Percentiles rank a stretch among this genome's conserved stretches.
phyloP scores from a whole-genome alignment of 352 stramenopile genomes.

The Poterioochromonas sp. region DNA sequence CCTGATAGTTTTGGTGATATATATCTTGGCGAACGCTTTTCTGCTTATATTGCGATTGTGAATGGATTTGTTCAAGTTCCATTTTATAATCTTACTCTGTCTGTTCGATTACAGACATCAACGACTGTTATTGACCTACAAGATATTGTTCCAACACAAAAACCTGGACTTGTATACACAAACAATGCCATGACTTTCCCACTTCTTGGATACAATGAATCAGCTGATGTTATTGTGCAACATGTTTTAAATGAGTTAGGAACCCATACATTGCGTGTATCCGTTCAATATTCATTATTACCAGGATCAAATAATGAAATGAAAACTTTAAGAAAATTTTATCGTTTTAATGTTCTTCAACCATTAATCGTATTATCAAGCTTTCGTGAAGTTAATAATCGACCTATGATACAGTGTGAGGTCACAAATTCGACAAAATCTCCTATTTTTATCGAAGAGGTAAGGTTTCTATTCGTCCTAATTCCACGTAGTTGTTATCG shows the following conservation, averaged over 20 bases:
- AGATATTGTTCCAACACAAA: background rate
- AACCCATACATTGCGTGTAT: slow-evolving; percentile 27
- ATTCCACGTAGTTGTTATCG: background rate
- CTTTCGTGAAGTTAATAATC: background rate
- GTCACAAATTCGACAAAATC: slow-evolving; percentile 24
- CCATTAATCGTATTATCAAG: slow-evolving; percentile 1
- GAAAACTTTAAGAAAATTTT: slow-evolving; percentile 28
- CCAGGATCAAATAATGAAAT: background rate
- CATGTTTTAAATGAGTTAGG: slow-evolving; percentile 1
- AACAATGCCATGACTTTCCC: background rate
- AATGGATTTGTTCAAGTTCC: slow-evolving; percentile 4
- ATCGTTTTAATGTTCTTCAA: slow-evolving; percentile 26
- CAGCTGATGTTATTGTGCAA: slow-evolving; percentile 14
- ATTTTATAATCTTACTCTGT: slow-evolving; percentile 1
- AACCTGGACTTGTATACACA: background rate
- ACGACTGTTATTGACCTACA: background rate
- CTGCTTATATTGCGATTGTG: slow-evolving; percentile 23
- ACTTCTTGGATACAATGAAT: background rate
- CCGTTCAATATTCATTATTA: slow-evolving; percentile 10
- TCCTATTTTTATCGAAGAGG: slow-evolving; percentile 28
- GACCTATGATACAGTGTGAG: slow-evolving; percentile 21
- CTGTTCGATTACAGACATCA: slow-evolving; percentile 25
- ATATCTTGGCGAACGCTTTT: slow-evolving; percentile 18
- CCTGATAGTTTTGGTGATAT: slow-evolving; percentile 32
- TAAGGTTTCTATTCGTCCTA: background rate